A percentile compares a stretch with the other conserved stretches of the same genome.
Conservation (phyloP, 768 basidiomycete genomes). For the Podaxis sp. region DNA sequence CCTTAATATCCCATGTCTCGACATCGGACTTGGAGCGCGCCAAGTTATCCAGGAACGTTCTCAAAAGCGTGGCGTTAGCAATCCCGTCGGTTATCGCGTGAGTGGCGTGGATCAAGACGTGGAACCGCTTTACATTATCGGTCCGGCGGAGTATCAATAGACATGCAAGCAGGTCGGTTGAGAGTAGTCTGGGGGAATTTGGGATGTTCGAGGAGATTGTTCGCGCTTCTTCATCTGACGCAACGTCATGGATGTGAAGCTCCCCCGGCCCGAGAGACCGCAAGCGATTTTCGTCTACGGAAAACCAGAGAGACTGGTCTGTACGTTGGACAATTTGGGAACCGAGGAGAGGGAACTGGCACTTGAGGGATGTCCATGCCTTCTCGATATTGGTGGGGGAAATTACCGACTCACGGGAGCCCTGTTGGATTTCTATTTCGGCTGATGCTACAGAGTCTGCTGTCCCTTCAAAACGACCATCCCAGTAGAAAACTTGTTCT, state of each 20-base stretch:
- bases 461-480: conserved; percentile 39
- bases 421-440: conserved; percentile 24
- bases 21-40: conserved; percentile 13
- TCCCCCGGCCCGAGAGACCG: conserved; percentile 32
- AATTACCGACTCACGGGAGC: conserved; percentile 16
- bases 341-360: conserved; percentile 47
- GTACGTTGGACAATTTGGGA: conserved; percentile 34
- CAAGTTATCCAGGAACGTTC: conserved; percentile 45
- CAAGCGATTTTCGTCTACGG: conserved; percentile 38
- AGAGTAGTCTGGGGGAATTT: conserved; percentile 35
- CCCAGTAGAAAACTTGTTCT: conserved; percentile 43
- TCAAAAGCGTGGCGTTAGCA: conserved; percentile 37
- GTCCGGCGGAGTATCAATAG: conserved; percentile 39
- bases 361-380: conserved; percentile 48
- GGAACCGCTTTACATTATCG: conserved; percentile 33
- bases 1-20: conserved; percentile 26
- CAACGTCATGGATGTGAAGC: conserved; percentile 31
- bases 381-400: conserved; percentile 31
- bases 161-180: conserved; percentile 39
- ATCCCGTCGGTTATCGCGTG: conserved; percentile 54
- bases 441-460: conserved; percentile 40
- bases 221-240: conserved; percentile 33
- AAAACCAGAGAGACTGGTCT: conserved; percentile 33
- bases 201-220: conserved; percentile 26
- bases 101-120: conserved; percentile 42